phyloP scores from a whole-genome alignment of 768 basidiomycete species.

The Gymnopilus junonius region DNA sequence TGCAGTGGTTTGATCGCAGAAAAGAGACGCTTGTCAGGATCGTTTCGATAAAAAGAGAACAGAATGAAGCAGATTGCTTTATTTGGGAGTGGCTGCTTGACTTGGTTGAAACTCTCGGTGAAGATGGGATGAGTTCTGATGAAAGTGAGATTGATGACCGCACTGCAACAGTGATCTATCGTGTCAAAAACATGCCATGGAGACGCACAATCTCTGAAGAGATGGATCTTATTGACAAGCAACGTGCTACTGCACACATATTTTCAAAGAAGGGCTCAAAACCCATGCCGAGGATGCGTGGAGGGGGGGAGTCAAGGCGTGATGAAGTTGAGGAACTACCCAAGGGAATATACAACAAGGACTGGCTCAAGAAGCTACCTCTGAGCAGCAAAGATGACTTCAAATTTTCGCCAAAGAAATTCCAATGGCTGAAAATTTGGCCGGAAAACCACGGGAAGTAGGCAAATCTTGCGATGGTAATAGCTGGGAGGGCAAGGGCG shows the following conservation, averaged over 20 bases:
- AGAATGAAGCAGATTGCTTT: constrained; percentile 1
- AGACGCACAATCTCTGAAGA: constrained; percentile 8
- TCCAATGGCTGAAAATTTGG: background rate
- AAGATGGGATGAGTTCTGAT: constrained; percentile 19
- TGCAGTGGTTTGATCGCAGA: background rate
- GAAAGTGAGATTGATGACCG: constrained; percentile 14
- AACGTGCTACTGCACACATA: constrained; percentile 5
- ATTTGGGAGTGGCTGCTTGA: constrained; percentile 12
- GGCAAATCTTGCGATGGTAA: no score
- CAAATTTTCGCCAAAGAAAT: background rate
- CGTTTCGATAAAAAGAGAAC: constrained; percentile 2
- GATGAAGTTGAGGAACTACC: background rate
- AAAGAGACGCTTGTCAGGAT: background rate
- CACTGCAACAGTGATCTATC: background rate
- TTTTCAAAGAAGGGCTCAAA: constrained; percentile 14
- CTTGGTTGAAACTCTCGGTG: constrained; percentile 10
- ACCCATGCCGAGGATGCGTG: background rate
- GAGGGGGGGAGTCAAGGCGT: background rate
- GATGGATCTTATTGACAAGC: constrained; percentile 9
- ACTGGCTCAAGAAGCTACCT: background rate
- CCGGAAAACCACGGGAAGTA: no score
- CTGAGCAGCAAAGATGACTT: background rate
- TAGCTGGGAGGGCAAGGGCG: no score
- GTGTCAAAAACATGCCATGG: constrained; percentile 15
- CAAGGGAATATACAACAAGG: background rate